Evolutionary conservation across 2,329 filamentous ascomycete genomes (phyloP).

Genomic region (Coniochaeta sp.): DNA sequence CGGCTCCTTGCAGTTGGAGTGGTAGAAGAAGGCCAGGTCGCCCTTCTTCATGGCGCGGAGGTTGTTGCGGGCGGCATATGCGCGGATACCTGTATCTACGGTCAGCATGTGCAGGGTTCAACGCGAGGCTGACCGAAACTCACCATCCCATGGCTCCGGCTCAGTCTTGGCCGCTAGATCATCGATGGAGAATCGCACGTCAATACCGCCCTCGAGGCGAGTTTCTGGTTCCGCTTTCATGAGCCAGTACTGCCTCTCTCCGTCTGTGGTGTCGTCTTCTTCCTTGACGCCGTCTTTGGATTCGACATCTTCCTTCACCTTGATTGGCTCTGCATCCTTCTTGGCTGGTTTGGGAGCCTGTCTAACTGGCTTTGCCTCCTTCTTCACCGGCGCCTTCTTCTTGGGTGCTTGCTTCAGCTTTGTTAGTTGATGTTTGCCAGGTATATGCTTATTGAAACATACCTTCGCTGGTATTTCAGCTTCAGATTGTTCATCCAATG

Average conservation of each 20-base stretch:
- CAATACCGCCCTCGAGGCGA: conserved; percentile 76
- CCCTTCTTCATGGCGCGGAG: conserved; percentile 86
- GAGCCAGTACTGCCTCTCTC: conserved; percentile 56
- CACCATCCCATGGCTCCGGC: conserved; percentile 90
- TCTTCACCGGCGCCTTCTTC: no score
- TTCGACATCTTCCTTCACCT: neutral
- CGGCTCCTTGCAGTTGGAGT: conserved; percentile 85
- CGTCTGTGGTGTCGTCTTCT: neutral
- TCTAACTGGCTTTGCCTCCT: neutral
- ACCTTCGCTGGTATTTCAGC: neutral
- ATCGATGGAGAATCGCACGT: conserved; percentile 92
- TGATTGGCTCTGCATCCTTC: neutral
- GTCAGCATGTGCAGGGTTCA: conserved; percentile 3
- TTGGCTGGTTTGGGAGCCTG: neutral
- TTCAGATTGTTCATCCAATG: neutral
- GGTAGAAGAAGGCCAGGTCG: conserved; percentile 94
- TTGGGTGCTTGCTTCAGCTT: neutral
- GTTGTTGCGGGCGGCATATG: conserved; percentile 73
- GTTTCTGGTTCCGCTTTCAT: conserved; percentile 87
- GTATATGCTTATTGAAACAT: neutral
- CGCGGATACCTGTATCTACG: conserved; percentile 33
- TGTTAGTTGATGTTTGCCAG: neutral
- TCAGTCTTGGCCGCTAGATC: conserved; percentile 65
- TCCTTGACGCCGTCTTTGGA: neutral
- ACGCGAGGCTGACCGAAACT: conserved; percentile 22